A percentile compares a stretch with the other conserved stretches of the same genome.
These are phyloP conservation scores for Eimeria necatrix DNA, from an alignment of 169 alveolate species.

Conservation along the genomic window DNA sequence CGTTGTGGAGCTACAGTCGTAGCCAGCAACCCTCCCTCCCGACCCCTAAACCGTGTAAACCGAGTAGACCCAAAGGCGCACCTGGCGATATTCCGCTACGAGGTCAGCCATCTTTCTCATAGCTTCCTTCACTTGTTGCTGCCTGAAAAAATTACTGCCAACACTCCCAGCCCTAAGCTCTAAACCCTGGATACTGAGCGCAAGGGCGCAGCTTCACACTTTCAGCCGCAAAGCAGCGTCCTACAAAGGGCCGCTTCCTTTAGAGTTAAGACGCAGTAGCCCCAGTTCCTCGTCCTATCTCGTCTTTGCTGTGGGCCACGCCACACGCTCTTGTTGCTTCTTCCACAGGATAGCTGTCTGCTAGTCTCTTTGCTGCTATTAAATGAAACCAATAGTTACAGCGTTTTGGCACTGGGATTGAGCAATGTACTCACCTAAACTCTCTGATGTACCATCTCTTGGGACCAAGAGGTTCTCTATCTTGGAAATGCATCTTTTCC, in stretches of 20 bases:
- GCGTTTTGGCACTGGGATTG: background rate
- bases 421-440: constrained; percentile 77
- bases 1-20: background rate
- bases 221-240: background rate
- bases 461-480: constrained; percentile 90
- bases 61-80: background rate
- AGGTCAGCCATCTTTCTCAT: constrained; percentile 83
- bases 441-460: constrained; percentile 90
- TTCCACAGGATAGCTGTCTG: background rate
- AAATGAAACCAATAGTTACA: background rate
- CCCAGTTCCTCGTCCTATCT: no score
- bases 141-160: constrained; percentile 42
- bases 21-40: constrained; percentile 11
- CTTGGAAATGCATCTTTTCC: constrained; percentile 89
- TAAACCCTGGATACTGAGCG: background rate
- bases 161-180: background rate
- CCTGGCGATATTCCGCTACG: constrained; percentile 82
- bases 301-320: no score
- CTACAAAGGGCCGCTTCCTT: background rate
- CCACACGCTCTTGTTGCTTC: background rate
- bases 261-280: background rate
- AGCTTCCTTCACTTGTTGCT: constrained; percentile 81
- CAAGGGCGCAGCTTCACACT: background rate
- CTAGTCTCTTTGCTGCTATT: background rate
- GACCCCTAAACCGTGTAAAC: background rate